Evolutionary conservation across 176 grass and related monocot genomes (phyloP).

Genomic region (Oryza rufipogon): DNA sequence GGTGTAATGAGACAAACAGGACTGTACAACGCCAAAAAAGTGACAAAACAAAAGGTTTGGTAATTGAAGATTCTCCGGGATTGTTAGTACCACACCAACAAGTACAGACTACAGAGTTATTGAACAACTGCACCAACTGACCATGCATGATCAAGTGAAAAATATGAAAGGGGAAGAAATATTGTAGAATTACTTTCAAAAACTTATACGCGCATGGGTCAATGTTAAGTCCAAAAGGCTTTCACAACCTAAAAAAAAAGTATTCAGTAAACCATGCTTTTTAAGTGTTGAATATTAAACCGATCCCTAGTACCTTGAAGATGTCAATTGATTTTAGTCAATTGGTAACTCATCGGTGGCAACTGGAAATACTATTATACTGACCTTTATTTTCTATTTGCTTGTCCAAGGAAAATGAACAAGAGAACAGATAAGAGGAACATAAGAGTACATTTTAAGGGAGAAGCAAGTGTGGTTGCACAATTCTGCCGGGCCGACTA

Average conservation of each 20-base stretch:
- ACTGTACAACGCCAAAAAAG: not conserved
- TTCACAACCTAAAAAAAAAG: not conserved
- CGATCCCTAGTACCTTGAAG: conserved; percentile 12
- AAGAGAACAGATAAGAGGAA: conserved; percentile 1
- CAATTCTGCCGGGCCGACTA: too few relatives aligned
- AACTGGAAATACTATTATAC: not conserved
- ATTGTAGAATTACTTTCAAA: not conserved
- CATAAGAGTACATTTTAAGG: conserved; percentile 48
- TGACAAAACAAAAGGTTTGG: conserved; percentile 3
- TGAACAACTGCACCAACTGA: not conserved
- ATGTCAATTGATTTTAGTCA: not conserved
- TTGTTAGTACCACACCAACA: not conserved
- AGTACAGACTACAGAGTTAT: not conserved
- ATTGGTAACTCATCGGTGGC: not conserved
- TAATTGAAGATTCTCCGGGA: conserved; percentile 14
- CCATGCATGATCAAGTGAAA: not conserved
- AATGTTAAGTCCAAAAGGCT: not conserved
- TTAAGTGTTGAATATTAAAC: not conserved
- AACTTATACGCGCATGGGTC: not conserved
- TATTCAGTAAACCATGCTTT: not conserved
- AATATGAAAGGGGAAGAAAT: conserved; percentile 18
- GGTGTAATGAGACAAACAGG: not conserved
- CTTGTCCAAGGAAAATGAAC: conserved; percentile 20
- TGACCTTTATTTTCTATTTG: not conserved
- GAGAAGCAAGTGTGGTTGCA: conserved; percentile 36